Percentiles rank a stretch among this genome's conserved stretches.
Evolutionary conservation across 2,329 filamentous ascomycete species (phyloP).

Genomic region (Colletotrichum graminicola): DNA sequence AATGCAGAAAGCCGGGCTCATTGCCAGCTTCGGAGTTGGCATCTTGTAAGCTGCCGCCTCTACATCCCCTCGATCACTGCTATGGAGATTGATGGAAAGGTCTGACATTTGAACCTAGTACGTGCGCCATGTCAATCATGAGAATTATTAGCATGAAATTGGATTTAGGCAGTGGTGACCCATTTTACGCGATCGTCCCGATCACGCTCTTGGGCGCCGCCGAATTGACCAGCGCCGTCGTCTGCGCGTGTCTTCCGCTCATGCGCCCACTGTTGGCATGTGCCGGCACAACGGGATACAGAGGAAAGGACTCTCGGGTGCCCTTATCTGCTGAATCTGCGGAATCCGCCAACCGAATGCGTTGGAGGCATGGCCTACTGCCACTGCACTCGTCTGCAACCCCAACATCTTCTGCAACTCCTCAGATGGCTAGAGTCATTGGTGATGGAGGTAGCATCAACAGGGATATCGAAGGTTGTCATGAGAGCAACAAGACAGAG

Average conservation of each 20-base stretch:
- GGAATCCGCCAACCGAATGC: neutral
- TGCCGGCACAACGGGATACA: neutral
- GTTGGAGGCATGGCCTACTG: neutral
- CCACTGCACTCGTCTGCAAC: neutral
- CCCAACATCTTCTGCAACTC: too few relatives aligned
- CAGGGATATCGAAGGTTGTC: neutral
- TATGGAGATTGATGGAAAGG: neutral
- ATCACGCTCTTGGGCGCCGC: constrained; percentile 8
- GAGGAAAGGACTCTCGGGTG: neutral
- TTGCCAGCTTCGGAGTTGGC: constrained; percentile 33
- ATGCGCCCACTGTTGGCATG: constrained; percentile 15
- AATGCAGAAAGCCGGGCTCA: constrained; percentile 32
- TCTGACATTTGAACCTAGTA: constrained; percentile 3
- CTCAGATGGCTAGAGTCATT: neutral
- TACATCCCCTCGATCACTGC: too few relatives aligned
- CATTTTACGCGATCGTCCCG: constrained; percentile 2
- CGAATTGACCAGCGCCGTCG: constrained; percentile 7
- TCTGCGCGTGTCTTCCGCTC: constrained; percentile 22
- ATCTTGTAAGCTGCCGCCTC: constrained; percentile 26
- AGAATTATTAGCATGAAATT: neutral
- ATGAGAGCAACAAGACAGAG: neutral
- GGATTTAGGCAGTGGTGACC: neutral
- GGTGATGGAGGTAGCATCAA: neutral
- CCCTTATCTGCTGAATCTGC: neutral
- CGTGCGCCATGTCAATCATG: constrained; percentile 12